phyloP scores from a whole-genome alignment of 768 basidiomycete genomes.

The Lactarius tabidus region DNA sequence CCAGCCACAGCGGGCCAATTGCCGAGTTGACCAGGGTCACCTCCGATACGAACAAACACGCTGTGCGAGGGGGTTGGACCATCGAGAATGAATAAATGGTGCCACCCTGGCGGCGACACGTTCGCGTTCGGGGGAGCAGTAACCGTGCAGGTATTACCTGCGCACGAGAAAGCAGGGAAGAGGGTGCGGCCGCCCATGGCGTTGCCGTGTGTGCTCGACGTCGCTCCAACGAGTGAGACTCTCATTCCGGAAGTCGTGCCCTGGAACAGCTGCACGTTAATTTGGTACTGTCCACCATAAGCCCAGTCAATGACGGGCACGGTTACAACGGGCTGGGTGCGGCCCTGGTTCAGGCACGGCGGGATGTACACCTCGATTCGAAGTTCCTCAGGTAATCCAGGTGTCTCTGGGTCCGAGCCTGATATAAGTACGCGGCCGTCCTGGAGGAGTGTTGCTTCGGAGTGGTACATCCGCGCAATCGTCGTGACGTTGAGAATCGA shows the following conservation, averaged over 20 bases:
- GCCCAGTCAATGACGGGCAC: slow-evolving; percentile 60
- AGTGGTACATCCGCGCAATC: slow-evolving; percentile 75
- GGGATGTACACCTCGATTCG: slow-evolving; percentile 81
- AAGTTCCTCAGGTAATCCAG: slow-evolving; percentile 69
- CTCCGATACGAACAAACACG: slow-evolving; percentile 72
- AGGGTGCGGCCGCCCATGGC: slow-evolving; percentile 67
- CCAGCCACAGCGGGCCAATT: slow-evolving; percentile 71
- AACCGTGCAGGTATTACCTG: slow-evolving; percentile 71
- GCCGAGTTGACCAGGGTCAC: slow-evolving; percentile 64
- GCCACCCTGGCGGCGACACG: slow-evolving; percentile 73
- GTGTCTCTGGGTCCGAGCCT: slow-evolving; percentile 67
- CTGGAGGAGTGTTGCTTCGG: slow-evolving; percentile 67
- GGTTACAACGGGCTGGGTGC: slow-evolving; percentile 57
- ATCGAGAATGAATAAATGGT: slow-evolving; percentile 71
- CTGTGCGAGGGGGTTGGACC: slow-evolving; percentile 76
- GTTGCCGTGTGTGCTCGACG: slow-evolving; percentile 76
- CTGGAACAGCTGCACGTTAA: slow-evolving; percentile 43
- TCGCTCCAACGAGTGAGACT: slow-evolving; percentile 66
- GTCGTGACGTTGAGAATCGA: slow-evolving; percentile 65
- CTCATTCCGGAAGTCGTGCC: slow-evolving; percentile 46
- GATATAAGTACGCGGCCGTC: slow-evolving; percentile 74
- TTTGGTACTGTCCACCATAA: slow-evolving; percentile 49
- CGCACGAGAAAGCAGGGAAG: slow-evolving; percentile 68
- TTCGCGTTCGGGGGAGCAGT: slow-evolving; percentile 67
- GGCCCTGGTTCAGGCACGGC: slow-evolving; percentile 69